A percentile compares a stretch with the other conserved stretches of the same genome.
Conservation (phyloP, 768 basidiomycete genomes). For the Russula lepida region DNA sequence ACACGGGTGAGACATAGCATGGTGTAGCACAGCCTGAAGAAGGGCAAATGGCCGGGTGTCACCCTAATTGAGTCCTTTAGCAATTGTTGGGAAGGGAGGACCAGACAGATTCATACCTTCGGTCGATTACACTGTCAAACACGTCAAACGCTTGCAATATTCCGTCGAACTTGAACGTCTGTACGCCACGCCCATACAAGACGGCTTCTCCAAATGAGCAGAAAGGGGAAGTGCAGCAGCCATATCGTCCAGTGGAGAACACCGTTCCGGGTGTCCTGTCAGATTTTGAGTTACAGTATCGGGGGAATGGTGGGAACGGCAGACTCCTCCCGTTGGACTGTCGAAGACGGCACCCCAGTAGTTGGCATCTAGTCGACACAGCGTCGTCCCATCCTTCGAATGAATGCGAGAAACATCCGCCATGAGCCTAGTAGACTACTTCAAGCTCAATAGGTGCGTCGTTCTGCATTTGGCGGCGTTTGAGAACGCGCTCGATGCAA, state of each 20-base stretch:
- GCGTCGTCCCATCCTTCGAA: not conserved
- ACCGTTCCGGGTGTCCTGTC: not conserved
- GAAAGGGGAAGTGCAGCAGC: slow-evolving; percentile 2
- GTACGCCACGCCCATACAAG: not conserved
- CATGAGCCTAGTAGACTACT: not conserved
- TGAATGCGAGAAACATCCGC: not conserved
- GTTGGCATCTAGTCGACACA: too few relatives aligned
- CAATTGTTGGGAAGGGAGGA: not conserved
- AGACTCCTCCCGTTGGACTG: too few relatives aligned
- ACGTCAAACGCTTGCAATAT: not conserved
- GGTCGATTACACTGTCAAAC: slow-evolving; percentile 1
- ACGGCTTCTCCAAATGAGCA: not conserved
- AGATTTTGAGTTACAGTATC: not conserved
- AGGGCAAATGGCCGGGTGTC: not conserved
- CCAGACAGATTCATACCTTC: not conserved
- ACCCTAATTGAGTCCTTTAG: not conserved
- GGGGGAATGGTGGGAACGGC: not conserved
- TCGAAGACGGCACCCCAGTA: too few relatives aligned
- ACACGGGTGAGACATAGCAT: not conserved
- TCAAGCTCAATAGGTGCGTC: not conserved
- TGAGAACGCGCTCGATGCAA: too few relatives aligned
- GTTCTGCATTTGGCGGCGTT: too few relatives aligned
- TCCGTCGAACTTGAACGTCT: not conserved
- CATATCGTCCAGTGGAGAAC: not conserved
- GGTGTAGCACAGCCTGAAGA: not conserved